These are phyloP conservation scores for Pestalotiopsis sp. DNA, from an alignment of 2,329 filamentous ascomycete genomes.

Conservation along the genomic window DNA sequence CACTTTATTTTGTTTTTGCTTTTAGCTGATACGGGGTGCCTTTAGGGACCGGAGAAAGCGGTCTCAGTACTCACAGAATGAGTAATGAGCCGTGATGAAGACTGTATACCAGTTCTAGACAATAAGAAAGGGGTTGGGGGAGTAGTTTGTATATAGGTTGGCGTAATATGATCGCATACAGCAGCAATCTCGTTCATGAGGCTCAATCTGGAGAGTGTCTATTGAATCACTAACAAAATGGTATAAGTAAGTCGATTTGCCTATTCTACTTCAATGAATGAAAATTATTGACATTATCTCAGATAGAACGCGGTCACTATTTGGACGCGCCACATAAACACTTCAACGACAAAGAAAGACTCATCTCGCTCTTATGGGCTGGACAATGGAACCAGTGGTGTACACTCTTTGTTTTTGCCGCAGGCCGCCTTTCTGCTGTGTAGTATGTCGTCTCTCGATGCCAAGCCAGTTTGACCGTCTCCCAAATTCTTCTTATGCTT, in stretches of 20 bases:
- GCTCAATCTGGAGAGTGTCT: background rate
- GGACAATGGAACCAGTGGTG: background rate
- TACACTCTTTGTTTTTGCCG: background rate
- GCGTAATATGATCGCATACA: background rate
- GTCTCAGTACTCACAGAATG: background rate
- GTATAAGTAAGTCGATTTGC: background rate
- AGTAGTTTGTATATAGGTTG: background rate
- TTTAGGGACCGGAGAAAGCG: background rate
- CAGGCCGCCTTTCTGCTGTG: background rate
- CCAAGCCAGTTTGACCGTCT: too few relatives aligned
- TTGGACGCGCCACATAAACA: background rate
- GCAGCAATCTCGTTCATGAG: background rate
- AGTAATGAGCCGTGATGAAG: background rate
- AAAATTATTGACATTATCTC: too few relatives aligned
- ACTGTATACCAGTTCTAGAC: background rate
- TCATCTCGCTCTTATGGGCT: background rate
- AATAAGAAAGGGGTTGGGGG: background rate
- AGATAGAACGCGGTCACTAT: too few relatives aligned
- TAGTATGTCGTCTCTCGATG: too few relatives aligned
- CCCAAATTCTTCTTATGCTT: too few relatives aligned
- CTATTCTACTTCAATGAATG: background rate
- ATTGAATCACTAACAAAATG: background rate
- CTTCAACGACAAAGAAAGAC: background rate
- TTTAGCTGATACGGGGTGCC: background rate
- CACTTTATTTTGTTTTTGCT: background rate